phyloP scores from a whole-genome alignment of 352 stramenopile genomes.

The Blastocystis hominis region DNA sequence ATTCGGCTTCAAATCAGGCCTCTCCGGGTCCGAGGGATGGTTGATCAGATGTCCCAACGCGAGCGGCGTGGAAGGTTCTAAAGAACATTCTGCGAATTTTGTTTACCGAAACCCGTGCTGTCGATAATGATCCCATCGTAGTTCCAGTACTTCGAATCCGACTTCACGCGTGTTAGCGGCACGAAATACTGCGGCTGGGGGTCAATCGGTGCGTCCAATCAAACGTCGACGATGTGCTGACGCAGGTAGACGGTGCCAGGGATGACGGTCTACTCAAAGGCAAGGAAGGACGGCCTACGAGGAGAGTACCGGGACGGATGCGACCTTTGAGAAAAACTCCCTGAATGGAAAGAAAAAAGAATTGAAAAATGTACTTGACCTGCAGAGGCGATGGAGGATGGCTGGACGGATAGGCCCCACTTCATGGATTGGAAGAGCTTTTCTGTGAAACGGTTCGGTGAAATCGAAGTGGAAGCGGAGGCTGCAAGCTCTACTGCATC shows the following conservation, averaged over 20 bases:
- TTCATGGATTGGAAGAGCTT: background rate
- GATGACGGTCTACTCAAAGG: constrained; percentile 10
- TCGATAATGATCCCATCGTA: constrained; percentile 51
- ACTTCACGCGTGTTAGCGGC: constrained; percentile 17
- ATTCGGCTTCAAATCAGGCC: constrained; percentile 3
- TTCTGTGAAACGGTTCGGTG: background rate
- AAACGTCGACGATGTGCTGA: constrained; percentile 46
- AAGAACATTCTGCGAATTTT: background rate
- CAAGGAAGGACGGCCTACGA: background rate
- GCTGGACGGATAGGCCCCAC: background rate
- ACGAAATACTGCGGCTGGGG: constrained; percentile 14
- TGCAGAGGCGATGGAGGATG: background rate
- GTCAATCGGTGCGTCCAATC: background rate
- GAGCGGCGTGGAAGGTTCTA: background rate
- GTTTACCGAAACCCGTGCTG: background rate
- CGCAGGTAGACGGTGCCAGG: constrained; percentile 33
- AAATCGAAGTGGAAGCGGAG: background rate
- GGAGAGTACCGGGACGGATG: constrained; percentile 23
- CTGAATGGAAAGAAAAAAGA: background rate
- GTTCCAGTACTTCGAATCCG: constrained; percentile 46
- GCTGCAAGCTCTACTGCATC: background rate
- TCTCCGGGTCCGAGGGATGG: background rate
- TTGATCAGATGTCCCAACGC: constrained; percentile 30
- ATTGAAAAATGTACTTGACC: background rate
- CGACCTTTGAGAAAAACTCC: constrained; percentile 37